Evolutionary conservation across 1,284 basidiomycete genomes (phyloP), one percentile per base, ranked within the genome.

Genomic region (Cutaneotrichosporon curvatum): DNA sequence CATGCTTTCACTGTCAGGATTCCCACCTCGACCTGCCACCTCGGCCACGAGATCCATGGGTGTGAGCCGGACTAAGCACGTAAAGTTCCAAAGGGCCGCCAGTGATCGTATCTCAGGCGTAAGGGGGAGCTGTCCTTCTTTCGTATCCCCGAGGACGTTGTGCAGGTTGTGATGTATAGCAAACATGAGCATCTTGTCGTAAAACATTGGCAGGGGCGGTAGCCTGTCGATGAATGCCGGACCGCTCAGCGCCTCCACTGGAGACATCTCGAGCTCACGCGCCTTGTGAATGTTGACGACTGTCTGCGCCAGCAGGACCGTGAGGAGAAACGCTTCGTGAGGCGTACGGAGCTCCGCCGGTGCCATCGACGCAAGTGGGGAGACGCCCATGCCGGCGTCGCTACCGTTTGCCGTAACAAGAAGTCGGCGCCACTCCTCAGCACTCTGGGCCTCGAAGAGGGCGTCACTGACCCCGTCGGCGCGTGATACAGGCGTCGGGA

Each of bases 381-480:
- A n/a, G n/a, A n/a, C n/a, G n/a, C n/a, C n/a, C n/a, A n/a, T n/a
- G n/a, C n/a, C n/a, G n/a, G n/a, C n/a, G n/a, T n/a, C n/a, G n/a
- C n/a, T n/a, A n/a, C n/a, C n/a, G n/a, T n/a, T n/a, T n/a, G n/a
- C n/a, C n/a, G n/a, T n/a, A n/a, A n/a, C n/a, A 12, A 51, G 41
- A 21, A 51, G 20, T 1, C 18, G 10, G 2, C 41, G 45, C 49
- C 49, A 51, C 1, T 44, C 40, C 15, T 51, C 25, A 2, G 49
- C 25, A 30, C 46, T 45, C n/a, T 44, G 23, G 2, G 49, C 45
- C 20, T 51, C 49, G 22, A 51, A 51, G 3, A 51, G 45, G 2
- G 49, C 49, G n/a, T 51, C 49, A 32, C 20, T 40, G 37, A 47
- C 46, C 18, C 20, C 21, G 16, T 51, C 49, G 9, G 19, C 32